Evolutionary conservation across 345 rosid genomes (phyloP), one percentile per base, ranked within the genome.

Genomic region (Gossypium australe): DNA sequence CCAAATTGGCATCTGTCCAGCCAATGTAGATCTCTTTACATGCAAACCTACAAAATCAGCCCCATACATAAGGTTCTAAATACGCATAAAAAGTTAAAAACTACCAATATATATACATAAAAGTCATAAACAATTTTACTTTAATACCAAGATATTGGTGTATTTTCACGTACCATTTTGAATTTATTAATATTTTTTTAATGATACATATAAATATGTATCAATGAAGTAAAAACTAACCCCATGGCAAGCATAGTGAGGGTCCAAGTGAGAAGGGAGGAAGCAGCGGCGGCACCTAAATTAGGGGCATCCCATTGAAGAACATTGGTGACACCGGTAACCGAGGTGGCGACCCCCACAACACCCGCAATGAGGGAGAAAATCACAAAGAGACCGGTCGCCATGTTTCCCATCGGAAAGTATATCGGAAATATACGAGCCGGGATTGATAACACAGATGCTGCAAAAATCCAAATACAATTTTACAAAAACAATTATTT

Each of bases 171-270:
- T 34, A 34, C 41, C 41, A 34, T 5, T 34, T 34, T 34, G 41
- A 34, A 34, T 34, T 34, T 34, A 5, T 34, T 34, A 34, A 5
- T 34, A 4, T 34, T 34, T 34, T 34, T 34, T 34, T 34, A 34
- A 34, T 34, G 41, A 34, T 34, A 34, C 5, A 34, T 34, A 34
- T 34, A 34, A 29, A 29, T 34, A 47, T 47, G 24, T 55, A 9
- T n/a, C 18, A 55, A 55, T 17, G 10, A 55, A 18, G 59, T 55
- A 5, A 55, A 56, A 56, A 56, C 14, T 2, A 27, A 94, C 98
- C 98, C 97, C 97, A 89, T 83, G 79, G 98, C 90, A 25, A 92
- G 84, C 45, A 94, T 81, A 75, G 93, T 87, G 79, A 94, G 93
- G 41, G 88, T 69, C 87, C 89, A 85, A 48, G 94, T 69, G 49